A percentile compares a stretch with the other conserved stretches of the same genome.
These are phyloP conservation scores for Kwoniella europaea DNA, from an alignment of 768 basidiomycete species.

Conservation along the genomic window DNA sequence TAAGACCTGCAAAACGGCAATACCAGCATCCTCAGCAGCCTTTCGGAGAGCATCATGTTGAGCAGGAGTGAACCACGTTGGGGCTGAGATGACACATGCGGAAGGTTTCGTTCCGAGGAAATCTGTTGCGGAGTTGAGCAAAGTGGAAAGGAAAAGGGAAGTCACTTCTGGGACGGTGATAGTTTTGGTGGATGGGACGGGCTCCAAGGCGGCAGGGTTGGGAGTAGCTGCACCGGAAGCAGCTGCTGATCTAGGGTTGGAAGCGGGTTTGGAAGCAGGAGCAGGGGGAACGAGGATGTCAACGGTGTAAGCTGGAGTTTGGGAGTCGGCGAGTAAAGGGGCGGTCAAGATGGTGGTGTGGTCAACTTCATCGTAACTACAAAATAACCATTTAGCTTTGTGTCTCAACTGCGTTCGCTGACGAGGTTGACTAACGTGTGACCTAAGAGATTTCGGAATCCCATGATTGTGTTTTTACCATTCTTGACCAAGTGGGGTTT, in stretches of 20 bases:
- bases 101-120: conserved; percentile 77
- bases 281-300: conserved; percentile 73
- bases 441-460: conserved; percentile 89
- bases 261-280: conserved; percentile 64
- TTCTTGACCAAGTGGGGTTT: conserved; percentile 95
- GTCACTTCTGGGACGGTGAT: conserved; percentile 83
- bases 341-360: conserved; percentile 63
- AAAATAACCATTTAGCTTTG: background rate
- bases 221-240: conserved; percentile 60
- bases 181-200: conserved; percentile 68
- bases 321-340: conserved; percentile 67
- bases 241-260: conserved; percentile 61
- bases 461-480: conserved; percentile 87
- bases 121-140: conserved; percentile 84
- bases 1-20: conserved; percentile 81
- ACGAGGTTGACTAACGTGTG: conserved; percentile 69
- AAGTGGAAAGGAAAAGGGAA: conserved; percentile 79
- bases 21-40: conserved; percentile 78
- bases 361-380: conserved; percentile 56
- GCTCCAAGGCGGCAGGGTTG: conserved; percentile 61
- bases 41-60: conserved; percentile 74
- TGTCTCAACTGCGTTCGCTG: too few species aligned
- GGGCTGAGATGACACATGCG: conserved; percentile 83
- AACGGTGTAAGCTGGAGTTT: conserved; percentile 80
- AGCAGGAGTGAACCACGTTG: conserved; percentile 71